phyloP scores from a whole-genome alignment of 1,284 basidiomycete genomes.

The Irpex sp. region DNA sequence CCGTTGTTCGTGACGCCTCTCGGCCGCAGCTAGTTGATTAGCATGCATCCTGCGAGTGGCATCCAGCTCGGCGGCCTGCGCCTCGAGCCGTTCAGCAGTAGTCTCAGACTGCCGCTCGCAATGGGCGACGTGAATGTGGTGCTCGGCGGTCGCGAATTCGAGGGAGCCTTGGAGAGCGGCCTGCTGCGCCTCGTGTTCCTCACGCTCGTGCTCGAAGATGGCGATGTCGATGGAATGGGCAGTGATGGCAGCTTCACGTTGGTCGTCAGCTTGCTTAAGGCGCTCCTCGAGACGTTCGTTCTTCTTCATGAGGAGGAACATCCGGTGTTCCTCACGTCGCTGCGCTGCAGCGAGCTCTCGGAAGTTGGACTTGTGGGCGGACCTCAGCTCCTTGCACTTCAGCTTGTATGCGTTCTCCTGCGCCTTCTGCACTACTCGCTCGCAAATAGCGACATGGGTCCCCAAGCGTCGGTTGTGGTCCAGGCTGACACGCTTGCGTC shows the following conservation, averaged over 20 bases:
- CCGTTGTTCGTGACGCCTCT: not conserved
- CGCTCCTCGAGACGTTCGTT: not conserved
- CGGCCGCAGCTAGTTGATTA: not conserved
- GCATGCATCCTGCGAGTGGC: not conserved
- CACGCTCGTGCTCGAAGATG: not conserved
- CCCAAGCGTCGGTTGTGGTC: not conserved
- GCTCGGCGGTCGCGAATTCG: not conserved
- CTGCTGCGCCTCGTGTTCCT: not conserved
- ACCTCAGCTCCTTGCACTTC: not conserved
- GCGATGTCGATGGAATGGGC: not conserved
- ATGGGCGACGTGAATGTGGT: not conserved
- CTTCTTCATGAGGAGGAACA: not conserved
- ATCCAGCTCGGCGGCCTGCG: not conserved
- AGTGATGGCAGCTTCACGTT: not conserved
- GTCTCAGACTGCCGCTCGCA: not conserved
- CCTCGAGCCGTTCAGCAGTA: not conserved
- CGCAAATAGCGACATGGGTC: not conserved
- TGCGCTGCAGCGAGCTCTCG: not conserved
- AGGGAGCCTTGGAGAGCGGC: not conserved
- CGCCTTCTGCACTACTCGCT: not conserved
- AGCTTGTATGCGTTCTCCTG: not conserved
- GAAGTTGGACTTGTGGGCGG: not conserved
- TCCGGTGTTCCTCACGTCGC: not conserved
- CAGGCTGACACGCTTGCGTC: not conserved
- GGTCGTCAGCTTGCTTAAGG: not conserved